phyloP scores from a whole-genome alignment of 495 filamentous ascomycete species.

The Aspergillus wentii region DNA sequence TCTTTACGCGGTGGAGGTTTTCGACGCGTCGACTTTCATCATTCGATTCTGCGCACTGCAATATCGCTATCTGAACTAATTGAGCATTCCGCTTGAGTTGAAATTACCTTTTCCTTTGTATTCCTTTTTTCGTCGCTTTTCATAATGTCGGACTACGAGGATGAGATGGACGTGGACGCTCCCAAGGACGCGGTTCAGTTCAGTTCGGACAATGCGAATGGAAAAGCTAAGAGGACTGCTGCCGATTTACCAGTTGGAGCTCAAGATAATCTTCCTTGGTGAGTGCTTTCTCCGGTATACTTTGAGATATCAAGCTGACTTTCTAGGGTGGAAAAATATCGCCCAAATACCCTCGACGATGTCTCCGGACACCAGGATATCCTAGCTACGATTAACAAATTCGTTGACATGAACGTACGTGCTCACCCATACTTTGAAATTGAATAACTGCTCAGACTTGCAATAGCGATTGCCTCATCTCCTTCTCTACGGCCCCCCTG shows the following conservation, averaged over 20 bases:
- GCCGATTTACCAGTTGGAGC: conserved; percentile 92
- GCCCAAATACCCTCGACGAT: conserved; percentile 80
- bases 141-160: conserved; percentile 86
- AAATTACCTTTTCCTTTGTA: conserved; percentile 6
- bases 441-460: too few species aligned
- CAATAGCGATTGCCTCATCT: conserved; percentile 81
- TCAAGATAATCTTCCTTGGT: conserved; percentile 94
- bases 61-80: too few species aligned
- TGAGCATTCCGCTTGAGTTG: too few species aligned
- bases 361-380: conserved; percentile 99
- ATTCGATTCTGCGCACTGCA: conserved; percentile 4
- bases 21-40: conserved; percentile 28
- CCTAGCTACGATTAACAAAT: conserved; percentile 92
- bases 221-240: conserved; percentile 84
- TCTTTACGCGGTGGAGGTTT: conserved; percentile 38
- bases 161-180: conserved; percentile 82
- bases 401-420: conserved; percentile 79
- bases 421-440: conserved; percentile 3
- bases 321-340: conserved; percentile 95
- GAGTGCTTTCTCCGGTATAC: conserved; percentile 1
- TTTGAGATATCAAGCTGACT: conserved; percentile 5
- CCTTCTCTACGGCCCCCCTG: conserved; percentile 93
- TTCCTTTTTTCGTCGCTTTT: not conserved
- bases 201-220: conserved; percentile 52
- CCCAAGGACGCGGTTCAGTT: conserved; percentile 53